Evolutionary conservation across 306 rosid genomes (phyloP).

Genomic region (Amphicarpaea edgeworthii): DNA sequence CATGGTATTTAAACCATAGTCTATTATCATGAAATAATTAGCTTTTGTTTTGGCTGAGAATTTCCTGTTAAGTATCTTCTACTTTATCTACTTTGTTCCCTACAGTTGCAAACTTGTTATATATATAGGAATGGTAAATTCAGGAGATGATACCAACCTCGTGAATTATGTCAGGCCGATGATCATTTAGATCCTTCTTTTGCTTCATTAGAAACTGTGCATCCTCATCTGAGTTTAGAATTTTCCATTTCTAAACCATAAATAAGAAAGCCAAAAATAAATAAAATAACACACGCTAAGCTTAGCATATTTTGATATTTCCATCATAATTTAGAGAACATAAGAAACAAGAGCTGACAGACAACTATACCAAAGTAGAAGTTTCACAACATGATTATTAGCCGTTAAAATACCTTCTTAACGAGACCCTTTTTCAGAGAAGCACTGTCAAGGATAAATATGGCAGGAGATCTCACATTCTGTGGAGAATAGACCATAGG

Average conservation of each 20-base stretch:
- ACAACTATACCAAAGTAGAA: not conserved
- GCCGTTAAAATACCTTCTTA: not conserved
- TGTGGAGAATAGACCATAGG: conserved; percentile 15
- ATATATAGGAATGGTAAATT: not conserved
- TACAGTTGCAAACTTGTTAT: not conserved
- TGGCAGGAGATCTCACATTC: conserved; percentile 24
- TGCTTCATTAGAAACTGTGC: conserved; percentile 38
- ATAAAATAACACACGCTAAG: not conserved
- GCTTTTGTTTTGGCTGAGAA: not conserved
- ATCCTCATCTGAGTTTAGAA: conserved; percentile 44
- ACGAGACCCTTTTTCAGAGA: conserved; percentile 10
- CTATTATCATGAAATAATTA: conserved; percentile 2
- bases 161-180: conserved; percentile 44
- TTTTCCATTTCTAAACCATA: conserved; percentile 38
- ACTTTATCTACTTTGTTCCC: not conserved
- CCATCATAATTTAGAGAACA: not conserved
- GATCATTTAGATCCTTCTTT: conserved; percentile 47
- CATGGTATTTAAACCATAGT: not conserved
- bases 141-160: conserved; percentile 32
- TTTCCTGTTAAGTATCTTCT: conserved; percentile 1
- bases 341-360: not conserved
- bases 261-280: conserved; percentile 2
- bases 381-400: not conserved
- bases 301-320: not conserved
- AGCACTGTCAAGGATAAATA: conserved; percentile 31